Percentiles rank a stretch among this genome's conserved stretches.
Conservation (phyloP, 495 filamentous ascomycete species). For the Penicillium verhagenii region DNA sequence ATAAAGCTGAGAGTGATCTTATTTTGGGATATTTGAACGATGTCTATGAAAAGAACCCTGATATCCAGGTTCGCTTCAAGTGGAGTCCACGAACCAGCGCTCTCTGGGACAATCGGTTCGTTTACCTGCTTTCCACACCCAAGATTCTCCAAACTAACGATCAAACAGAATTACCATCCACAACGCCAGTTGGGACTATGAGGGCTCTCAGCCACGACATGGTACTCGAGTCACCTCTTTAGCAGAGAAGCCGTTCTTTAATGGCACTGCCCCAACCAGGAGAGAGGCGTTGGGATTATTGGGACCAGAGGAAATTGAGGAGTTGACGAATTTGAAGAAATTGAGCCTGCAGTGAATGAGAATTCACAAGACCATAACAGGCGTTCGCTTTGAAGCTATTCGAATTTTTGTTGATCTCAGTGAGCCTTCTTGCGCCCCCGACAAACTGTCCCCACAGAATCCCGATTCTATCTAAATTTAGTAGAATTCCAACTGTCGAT, state of each 20-base stretch:
- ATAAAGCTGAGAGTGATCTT: constrained; percentile 65
- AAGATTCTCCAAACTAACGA: neutral
- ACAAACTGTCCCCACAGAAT: no score
- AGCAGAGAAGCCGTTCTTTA: constrained; percentile 66
- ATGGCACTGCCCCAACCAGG: constrained; percentile 56
- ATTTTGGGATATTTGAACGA: constrained; percentile 65
- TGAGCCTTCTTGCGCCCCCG: no score
- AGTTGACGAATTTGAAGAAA: constrained; percentile 4
- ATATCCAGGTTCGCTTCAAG: constrained; percentile 66
- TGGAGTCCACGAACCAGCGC: constrained; percentile 62
- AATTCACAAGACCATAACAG: no score
- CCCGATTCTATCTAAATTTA: no score
- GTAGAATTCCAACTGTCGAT: no score
- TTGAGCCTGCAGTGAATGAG: neutral
- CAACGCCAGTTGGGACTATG: constrained; percentile 68
- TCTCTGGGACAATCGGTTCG: constrained; percentile 64
- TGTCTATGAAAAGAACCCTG: constrained; percentile 63
- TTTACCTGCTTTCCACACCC: neutral
- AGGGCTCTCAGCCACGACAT: constrained; percentile 59
- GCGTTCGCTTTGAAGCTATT: no score
- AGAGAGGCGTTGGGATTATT: constrained; percentile 57
- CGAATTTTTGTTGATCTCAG: no score
- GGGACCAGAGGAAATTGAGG: constrained; percentile 26
- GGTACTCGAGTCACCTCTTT: constrained; percentile 63
- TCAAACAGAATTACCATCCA: constrained; percentile 60